Evolutionary conservation across 257 asterid species (phyloP).

Genomic region (Schizonepeta tenuifolia): DNA sequence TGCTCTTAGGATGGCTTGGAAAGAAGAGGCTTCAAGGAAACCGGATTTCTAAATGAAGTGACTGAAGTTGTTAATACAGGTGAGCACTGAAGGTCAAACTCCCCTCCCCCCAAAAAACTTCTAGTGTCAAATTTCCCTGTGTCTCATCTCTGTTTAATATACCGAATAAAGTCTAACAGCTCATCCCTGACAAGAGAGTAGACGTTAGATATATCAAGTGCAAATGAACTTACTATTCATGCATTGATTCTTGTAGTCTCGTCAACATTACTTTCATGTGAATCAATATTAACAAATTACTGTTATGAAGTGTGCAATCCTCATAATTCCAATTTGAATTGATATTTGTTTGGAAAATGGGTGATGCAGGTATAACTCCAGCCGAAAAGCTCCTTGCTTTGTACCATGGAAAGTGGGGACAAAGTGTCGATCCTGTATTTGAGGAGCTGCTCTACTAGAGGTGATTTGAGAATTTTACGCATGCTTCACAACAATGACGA

Average conservation of each 20-base stretch:
- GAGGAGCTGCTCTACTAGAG: constrained; percentile 82
- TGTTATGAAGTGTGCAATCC: not conserved
- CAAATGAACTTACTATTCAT: not conserved
- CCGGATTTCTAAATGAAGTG: constrained; percentile 88
- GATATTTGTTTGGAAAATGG: constrained; percentile 14
- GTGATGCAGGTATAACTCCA: constrained; percentile 74
- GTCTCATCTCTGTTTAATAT: not conserved
- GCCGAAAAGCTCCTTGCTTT: constrained; percentile 88
- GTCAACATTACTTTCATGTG: not conserved
- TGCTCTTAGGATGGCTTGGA: constrained; percentile 83
- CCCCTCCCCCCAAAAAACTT: too few species aligned
- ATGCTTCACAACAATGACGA: not conserved
- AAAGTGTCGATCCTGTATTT: constrained; percentile 79
- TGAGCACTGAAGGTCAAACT: constrained; percentile 24
- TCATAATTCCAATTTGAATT: not conserved
- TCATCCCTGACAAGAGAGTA: not conserved
- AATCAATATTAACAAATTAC: not conserved
- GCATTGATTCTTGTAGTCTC: not conserved
- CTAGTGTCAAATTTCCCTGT: not conserved
- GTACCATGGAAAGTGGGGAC: constrained; percentile 95
- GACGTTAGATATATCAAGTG: not conserved
- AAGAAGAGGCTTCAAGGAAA: constrained; percentile 94
- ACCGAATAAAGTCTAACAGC: not conserved
- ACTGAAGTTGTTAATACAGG: constrained; percentile 88
- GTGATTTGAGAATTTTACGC: constrained; percentile 19